phyloP scores from a whole-genome alignment of 169 alveolate genomes.

The Eimeria brunetti region DNA sequence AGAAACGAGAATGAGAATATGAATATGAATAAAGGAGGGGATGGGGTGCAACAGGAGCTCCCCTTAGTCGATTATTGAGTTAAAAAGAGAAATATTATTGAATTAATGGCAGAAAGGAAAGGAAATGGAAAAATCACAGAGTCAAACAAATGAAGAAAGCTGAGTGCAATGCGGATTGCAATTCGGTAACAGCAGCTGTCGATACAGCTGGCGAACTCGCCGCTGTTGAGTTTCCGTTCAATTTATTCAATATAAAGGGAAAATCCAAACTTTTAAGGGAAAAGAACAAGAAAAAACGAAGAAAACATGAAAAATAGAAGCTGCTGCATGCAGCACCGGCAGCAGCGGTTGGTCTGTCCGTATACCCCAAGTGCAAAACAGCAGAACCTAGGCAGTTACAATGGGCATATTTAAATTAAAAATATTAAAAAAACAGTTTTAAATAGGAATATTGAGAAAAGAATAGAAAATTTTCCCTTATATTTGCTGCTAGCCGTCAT shows the following conservation, averaged over 20 bases:
- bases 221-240: constrained; percentile 1
- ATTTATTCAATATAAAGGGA: not conserved
- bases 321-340: constrained; percentile 12
- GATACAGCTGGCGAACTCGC: constrained; percentile 14
- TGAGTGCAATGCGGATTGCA: not conserved
- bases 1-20: no score
- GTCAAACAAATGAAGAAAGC: not conserved
- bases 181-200: not conserved
- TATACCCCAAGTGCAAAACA: not conserved
- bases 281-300: not conserved
- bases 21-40: no score
- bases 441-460: not conserved
- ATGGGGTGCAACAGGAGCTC: no score
- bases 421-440: not conserved
- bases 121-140: not conserved
- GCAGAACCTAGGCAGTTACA: not conserved
- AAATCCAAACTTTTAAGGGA: not conserved
- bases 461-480: no score
- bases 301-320: not conserved
- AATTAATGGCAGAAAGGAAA: not conserved
- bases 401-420: not conserved
- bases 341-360: not conserved
- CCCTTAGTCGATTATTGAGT: no score
- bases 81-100: no score
- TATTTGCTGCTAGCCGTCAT: not conserved